Evolutionary conservation across 1,284 basidiomycete genomes (phyloP).

Genomic region (Puccinia horiana): DNA sequence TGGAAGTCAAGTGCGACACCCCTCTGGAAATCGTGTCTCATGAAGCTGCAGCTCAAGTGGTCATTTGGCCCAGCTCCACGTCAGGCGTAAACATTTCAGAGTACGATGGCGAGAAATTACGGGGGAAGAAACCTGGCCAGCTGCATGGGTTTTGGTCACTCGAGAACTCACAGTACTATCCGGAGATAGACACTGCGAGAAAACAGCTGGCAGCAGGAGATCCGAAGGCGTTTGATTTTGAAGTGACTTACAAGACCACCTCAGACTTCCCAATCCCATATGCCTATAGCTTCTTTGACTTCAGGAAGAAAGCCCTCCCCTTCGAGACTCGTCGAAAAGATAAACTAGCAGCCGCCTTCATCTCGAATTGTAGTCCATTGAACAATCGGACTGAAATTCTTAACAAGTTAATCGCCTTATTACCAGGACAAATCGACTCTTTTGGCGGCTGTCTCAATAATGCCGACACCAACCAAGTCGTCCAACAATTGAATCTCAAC

Average conservation of each 20-base stretch:
- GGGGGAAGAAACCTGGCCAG: conserved; percentile 3
- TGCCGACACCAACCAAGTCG: neutral
- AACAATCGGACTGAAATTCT: conserved; percentile 25
- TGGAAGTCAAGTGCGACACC: conserved; percentile 2
- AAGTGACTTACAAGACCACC: conserved; percentile 26
- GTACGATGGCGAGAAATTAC: conserved; percentile 4
- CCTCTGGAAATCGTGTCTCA: neutral
- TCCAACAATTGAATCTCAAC: conserved; percentile 14
- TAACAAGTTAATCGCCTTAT: neutral
- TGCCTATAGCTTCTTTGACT: conserved; percentile 29
- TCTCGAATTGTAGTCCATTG: conserved; percentile 23
- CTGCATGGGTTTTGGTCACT: conserved; percentile 22
- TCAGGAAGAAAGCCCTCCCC: neutral
- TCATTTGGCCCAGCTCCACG: conserved; percentile 6
- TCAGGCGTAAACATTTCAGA: neutral
- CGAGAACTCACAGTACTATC: conserved; percentile 31
- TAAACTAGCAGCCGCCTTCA: conserved; percentile 26
- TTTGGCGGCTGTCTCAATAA: conserved; percentile 24
- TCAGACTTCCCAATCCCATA: conserved; percentile 37
- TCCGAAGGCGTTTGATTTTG: conserved; percentile 14
- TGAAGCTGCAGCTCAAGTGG: conserved; percentile 19
- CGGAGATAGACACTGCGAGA: neutral
- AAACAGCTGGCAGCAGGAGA: neutral
- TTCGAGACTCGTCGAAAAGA: neutral
- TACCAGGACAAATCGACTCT: conserved; percentile 39